A percentile compares a stretch with the other conserved stretches of the same genome.
Conservation (phyloP, 768 basidiomycete genomes). For the Suillus americanus region DNA sequence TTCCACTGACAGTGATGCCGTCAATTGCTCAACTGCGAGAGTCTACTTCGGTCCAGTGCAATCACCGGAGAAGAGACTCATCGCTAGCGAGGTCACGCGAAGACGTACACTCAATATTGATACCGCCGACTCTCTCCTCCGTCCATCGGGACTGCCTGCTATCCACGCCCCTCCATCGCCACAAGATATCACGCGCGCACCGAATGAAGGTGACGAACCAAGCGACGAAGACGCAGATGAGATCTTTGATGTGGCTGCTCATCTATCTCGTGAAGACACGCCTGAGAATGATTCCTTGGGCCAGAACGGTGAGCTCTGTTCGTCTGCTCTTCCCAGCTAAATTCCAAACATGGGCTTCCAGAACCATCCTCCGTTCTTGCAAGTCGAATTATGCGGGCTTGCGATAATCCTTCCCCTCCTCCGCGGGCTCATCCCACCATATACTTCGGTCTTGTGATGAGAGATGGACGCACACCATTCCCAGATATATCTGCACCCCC, state of each 20-base stretch:
- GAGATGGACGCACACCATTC: constrained; percentile 17
- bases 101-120: constrained; percentile 25
- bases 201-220: constrained; percentile 22
- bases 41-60: constrained; percentile 51
- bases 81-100: constrained; percentile 30
- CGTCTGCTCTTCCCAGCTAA: constrained; percentile 5
- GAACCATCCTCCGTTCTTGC: constrained; percentile 73
- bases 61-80: constrained; percentile 52
- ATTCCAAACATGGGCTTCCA: constrained; percentile 21
- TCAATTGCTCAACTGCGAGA: constrained; percentile 42
- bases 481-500: constrained; percentile 21
- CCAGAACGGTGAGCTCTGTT: constrained; percentile 42
- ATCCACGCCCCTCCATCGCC: constrained; percentile 25
- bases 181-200: constrained; percentile 15
- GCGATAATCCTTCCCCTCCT: constrained; percentile 76
- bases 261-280: constrained; percentile 42
- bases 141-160: constrained; percentile 52
- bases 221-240: constrained; percentile 35
- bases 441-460: constrained; percentile 15
- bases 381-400: constrained; percentile 63
- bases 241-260: constrained; percentile 20
- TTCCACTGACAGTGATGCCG: constrained; percentile 40
- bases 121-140: constrained; percentile 34
- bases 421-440: constrained; percentile 30
- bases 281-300: constrained; percentile 45